These are phyloP conservation scores for Petunia hybrid DNA, from an alignment of 305 asterid genomes.

Conservation along the genomic window DNA sequence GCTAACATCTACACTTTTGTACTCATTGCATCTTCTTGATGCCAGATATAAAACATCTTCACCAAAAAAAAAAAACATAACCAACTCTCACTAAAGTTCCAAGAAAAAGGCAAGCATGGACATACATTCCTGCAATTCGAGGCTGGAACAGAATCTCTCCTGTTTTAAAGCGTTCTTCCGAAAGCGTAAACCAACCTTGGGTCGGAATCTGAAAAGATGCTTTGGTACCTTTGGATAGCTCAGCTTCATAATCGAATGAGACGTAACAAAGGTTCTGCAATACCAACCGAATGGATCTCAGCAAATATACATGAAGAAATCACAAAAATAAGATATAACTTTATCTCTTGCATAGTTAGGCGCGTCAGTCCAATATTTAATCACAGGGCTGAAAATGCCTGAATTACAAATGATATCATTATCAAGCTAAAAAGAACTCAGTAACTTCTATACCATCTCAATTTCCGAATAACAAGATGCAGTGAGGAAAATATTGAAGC, in stretches of 20 bases:
- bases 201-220: conserved; percentile 73
- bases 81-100: conserved; percentile 29
- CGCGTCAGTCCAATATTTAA: not conserved
- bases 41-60: too few species aligned
- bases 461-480: not conserved
- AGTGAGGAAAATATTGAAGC: conserved; percentile 2
- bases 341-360: not conserved
- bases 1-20: too few species aligned
- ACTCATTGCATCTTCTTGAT: too few species aligned
- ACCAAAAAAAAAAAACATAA: too few species aligned
- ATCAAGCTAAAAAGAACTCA: not conserved
- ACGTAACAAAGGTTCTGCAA: conserved; percentile 93
- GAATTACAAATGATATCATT: conserved; percentile 5
- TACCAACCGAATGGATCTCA: conserved; percentile 40
- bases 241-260: conserved; percentile 93
- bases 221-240: conserved; percentile 67
- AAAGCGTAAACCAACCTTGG: conserved; percentile 71
- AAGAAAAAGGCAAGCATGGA: conserved; percentile 42
- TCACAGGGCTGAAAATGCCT: not conserved
- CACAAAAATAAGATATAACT: not conserved
- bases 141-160: conserved; percentile 96
- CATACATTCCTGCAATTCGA: conserved; percentile 91
- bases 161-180: conserved; percentile 92
- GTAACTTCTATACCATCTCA: not conserved
- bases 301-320: conserved; percentile 20